Evolutionary conservation across 2,329 filamentous ascomycete species (phyloP).

Genomic region (Eurotiales sp.): DNA sequence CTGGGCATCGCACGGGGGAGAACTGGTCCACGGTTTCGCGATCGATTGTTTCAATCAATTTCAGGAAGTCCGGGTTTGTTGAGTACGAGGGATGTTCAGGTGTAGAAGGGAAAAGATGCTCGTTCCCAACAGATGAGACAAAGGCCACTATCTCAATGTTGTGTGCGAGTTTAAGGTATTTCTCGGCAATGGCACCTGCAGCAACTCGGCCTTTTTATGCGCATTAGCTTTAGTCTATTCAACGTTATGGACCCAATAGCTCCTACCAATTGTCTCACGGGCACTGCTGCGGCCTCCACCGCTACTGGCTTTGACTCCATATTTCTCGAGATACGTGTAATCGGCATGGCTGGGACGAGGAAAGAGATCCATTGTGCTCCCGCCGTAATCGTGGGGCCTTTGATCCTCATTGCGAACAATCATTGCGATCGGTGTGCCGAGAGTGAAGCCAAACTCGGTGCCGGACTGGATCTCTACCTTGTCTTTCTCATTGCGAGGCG

Average conservation of each 20-base stretch:
- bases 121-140: slow-evolving; percentile 76
- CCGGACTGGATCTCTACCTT: slow-evolving; percentile 88
- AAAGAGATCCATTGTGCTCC: slow-evolving; percentile 84
- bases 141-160: slow-evolving; percentile 90
- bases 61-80: slow-evolving; percentile 74
- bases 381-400: slow-evolving; percentile 84
- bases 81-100: slow-evolving; percentile 63
- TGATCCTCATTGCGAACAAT: slow-evolving; percentile 90
- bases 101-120: slow-evolving; percentile 72
- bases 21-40: slow-evolving; percentile 75
- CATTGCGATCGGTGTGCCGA: slow-evolving; percentile 87
- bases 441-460: slow-evolving; percentile 81
- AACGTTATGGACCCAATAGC: background rate
- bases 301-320: slow-evolving; percentile 85
- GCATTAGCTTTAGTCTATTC: background rate
- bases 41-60: slow-evolving; percentile 67
- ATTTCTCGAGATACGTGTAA: slow-evolving; percentile 96
- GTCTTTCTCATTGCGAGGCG: slow-evolving; percentile 90
- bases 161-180: slow-evolving; percentile 77
- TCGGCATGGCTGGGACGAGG: slow-evolving; percentile 91
- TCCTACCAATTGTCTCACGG: slow-evolving; percentile 81
- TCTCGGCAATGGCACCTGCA: slow-evolving; percentile 87
- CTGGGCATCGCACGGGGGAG: slow-evolving; percentile 83
- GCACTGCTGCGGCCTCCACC: slow-evolving; percentile 88
- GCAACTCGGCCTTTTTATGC: slow-evolving; percentile 65